phyloP scores from a whole-genome alignment of 768 basidiomycete genomes.

The Scleroderma citrinum region DNA sequence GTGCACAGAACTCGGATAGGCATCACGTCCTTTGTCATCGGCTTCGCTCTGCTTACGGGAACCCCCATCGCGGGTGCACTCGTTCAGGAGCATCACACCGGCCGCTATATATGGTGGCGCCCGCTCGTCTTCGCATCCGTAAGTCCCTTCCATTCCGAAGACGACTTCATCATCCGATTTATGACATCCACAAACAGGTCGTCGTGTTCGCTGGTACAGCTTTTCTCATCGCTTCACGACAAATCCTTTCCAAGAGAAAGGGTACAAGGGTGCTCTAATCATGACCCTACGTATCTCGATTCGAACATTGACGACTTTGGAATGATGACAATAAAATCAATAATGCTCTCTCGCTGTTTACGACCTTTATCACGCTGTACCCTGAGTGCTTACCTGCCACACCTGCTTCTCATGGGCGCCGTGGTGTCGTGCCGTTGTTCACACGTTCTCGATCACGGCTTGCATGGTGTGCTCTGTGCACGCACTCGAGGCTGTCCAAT shows the following conservation, averaged over 20 bases:
- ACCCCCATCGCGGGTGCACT: slow-evolving; percentile 50
- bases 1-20: slow-evolving; percentile 39
- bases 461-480: no score
- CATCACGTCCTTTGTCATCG: slow-evolving; percentile 37
- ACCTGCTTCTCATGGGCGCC: background rate
- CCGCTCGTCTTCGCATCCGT: slow-evolving; percentile 43
- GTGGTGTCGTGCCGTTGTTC: background rate
- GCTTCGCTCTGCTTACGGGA: slow-evolving; percentile 43
- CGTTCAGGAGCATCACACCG: slow-evolving; percentile 25
- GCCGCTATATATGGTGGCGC: slow-evolving; percentile 33
- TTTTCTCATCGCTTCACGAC: slow-evolving; percentile 5
- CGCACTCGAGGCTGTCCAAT: no score
- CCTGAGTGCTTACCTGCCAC: background rate
- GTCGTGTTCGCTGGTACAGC: slow-evolving; percentile 9
- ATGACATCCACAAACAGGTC: slow-evolving; percentile 3
- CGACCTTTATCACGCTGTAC: background rate
- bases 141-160: slow-evolving; percentile 7
- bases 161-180: background rate
- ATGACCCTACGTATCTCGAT: background rate
- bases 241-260: slow-evolving; percentile 6
- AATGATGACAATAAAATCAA: background rate
- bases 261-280: slow-evolving; percentile 4
- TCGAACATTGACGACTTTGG: background rate
- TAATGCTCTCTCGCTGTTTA: no score
- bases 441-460: background rate